Evolutionary conservation across 306 rosid genomes (phyloP).

Genomic region (Vicia sativa): DNA sequence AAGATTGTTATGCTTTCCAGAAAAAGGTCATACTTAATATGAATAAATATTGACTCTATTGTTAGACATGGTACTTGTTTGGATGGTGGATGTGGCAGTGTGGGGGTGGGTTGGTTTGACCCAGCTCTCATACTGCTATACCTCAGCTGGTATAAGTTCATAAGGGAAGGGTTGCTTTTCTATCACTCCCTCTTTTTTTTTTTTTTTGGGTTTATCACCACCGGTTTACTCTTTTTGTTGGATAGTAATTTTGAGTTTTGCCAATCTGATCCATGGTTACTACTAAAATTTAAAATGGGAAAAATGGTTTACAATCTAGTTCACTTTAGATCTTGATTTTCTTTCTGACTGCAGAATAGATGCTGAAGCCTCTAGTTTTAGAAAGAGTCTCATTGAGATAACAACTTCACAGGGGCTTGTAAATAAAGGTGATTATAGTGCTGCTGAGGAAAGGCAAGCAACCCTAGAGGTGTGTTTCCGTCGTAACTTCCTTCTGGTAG

Average conservation of each 20-base stretch:
- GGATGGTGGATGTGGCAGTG: neutral
- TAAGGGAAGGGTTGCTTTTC: neutral
- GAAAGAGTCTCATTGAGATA: slow-evolving; percentile 68
- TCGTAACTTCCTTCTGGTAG: slow-evolving; percentile 22
- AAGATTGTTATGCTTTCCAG: neutral
- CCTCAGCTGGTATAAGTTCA: neutral
- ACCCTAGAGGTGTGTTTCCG: slow-evolving; percentile 64
- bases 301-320: slow-evolving; percentile 24
- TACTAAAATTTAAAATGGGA: slow-evolving; percentile 28
- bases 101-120: neutral
- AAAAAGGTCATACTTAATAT: neutral
- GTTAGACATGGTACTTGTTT: neutral
- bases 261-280: slow-evolving; percentile 3
- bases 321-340: slow-evolving; percentile 30
- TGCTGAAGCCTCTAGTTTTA: slow-evolving; percentile 67
- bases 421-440: slow-evolving; percentile 49
- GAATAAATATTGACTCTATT: neutral
- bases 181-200: neutral
- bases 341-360: slow-evolving; percentile 73
- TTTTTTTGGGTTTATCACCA: too few species aligned
- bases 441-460: slow-evolving; percentile 65
- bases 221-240: too few species aligned
- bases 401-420: slow-evolving; percentile 53
- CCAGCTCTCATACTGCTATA: neutral
- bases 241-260: slow-evolving; percentile 18